phyloP scores from a whole-genome alignment of 116 monocot species.

The Trichopus zeylanicus region DNA sequence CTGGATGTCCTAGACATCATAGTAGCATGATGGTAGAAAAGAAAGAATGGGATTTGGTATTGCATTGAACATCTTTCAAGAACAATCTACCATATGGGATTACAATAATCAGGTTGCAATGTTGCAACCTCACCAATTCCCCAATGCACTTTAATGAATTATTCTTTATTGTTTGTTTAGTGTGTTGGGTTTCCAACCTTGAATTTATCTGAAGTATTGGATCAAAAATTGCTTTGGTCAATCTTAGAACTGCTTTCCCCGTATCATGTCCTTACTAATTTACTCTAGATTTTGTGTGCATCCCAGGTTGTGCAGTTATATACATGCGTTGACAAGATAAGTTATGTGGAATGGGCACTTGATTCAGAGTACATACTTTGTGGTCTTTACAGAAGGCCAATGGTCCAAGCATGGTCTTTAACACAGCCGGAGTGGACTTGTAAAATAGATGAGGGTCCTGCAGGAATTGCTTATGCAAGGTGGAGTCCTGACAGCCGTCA shows the following conservation, averaged over 20 bases:
- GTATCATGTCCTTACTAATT: neutral
- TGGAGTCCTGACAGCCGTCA: constrained; percentile 99
- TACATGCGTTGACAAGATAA: constrained; percentile 93
- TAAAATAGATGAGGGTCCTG: constrained; percentile 91
- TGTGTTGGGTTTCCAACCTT: too few relatives aligned
- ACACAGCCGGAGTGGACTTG: constrained; percentile 94
- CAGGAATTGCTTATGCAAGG: constrained; percentile 88
- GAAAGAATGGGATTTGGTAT: too few relatives aligned
- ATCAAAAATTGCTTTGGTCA: neutral
- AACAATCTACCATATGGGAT: too few relatives aligned
- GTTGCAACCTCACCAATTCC: neutral
- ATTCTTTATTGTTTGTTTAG: neutral
- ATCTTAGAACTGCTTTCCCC: neutral
- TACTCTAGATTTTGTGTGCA: neutral
- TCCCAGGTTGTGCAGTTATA: constrained; percentile 76
- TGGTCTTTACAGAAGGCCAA: constrained; percentile 78
- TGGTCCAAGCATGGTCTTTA: constrained; percentile 95
- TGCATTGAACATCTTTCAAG: too few relatives aligned
- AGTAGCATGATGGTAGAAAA: too few relatives aligned
- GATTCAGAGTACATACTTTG: constrained; percentile 97
- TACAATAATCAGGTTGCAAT: too few relatives aligned
- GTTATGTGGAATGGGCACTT: constrained; percentile 85
- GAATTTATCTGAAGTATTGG: too few relatives aligned
- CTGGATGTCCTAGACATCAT: too few relatives aligned
- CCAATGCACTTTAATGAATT: neutral